Evolutionary conservation across 768 basidiomycete genomes (phyloP), one percentile per base, ranked within the genome.

Genomic region (Lactifluus subvellereus): DNA sequence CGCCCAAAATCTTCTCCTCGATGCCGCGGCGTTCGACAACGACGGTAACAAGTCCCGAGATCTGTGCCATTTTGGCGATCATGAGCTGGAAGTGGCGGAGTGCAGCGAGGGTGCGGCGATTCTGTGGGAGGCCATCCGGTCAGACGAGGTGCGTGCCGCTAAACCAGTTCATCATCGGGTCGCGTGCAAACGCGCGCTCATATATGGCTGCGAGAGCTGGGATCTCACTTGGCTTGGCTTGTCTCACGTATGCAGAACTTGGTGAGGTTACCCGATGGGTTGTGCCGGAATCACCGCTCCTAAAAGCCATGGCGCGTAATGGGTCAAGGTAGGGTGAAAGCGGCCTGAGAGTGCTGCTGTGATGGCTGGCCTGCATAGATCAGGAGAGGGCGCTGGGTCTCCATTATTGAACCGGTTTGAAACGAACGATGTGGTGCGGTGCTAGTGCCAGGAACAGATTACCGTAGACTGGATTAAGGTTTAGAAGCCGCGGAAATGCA

Each of bases 141-240:
- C 57, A 30, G 40, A 56, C 45, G 2, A 42, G 20, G 20, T 52
- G 13, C 54, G 57, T 66, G 40, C 60, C 22, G 3, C 70, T 66
- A 51, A 66, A 64, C 67, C 69, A 69, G 62, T 69, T 68, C 66
- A 67, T 68, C 13, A 58, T 13, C 4, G 70, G 69, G 60, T 71
- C 70, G 45, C 54, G 42, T 1, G 57, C 54, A 52, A 69, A 68
- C 0, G 69, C 69, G 18, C 69, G 69, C 6, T 67, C 57, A 22
- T 62, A 64, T 13, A 65, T 57, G 20, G 43, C 30, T 20, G 65
- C 62, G 11, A 61, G 54, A 5, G 56, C 51, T 10, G 61, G 45
- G 32, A 60, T 54, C 27, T 69, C 69, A 16, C 54, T 56, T 7
- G 49, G 61, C 7, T 55, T 57, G 27, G 49, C 49, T 20, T 20